Evolutionary conservation across 306 rosid genomes (phyloP).

Genomic region (Pyrus pyrifolia): DNA sequence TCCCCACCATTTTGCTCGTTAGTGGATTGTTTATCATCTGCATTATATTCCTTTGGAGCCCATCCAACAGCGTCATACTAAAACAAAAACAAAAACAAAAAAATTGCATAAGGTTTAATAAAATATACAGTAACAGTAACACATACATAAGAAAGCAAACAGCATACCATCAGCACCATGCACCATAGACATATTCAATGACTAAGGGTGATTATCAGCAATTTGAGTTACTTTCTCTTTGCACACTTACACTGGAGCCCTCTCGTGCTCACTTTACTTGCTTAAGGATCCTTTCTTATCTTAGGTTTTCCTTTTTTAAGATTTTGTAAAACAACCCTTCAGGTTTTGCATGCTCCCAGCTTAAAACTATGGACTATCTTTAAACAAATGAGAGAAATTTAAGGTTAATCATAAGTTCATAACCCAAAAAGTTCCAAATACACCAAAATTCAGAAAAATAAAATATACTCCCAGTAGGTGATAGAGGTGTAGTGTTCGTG

Average conservation of each 20-base stretch:
- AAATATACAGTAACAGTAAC: not conserved
- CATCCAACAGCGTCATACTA: conserved; percentile 97
- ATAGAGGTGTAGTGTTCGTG: not conserved
- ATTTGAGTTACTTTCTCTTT: not conserved
- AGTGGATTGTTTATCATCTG: conserved; percentile 66
- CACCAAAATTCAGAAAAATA: not conserved
- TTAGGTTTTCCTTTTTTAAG: not conserved
- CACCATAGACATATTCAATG: not conserved
- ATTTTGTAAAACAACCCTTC: not conserved
- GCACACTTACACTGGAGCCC: not conserved
- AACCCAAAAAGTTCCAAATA: not conserved
- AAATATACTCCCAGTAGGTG: not conserved
- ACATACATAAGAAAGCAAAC: not conserved
- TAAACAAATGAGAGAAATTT: too few relatives aligned
- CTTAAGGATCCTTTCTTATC: not conserved
- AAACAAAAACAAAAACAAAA: not conserved
- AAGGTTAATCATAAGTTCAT: too few relatives aligned
- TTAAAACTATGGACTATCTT: not conserved
- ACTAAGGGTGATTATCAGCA: not conserved
- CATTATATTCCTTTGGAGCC: conserved; percentile 96
- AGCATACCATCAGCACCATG: not conserved
- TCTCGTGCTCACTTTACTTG: not conserved
- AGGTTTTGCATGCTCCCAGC: not conserved
- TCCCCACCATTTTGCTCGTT: conserved; percentile 46
- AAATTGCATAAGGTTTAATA: not conserved